Conservation (phyloP, 2,329 filamentous ascomycete species). For the Hypomyces perniciosus region DNA sequence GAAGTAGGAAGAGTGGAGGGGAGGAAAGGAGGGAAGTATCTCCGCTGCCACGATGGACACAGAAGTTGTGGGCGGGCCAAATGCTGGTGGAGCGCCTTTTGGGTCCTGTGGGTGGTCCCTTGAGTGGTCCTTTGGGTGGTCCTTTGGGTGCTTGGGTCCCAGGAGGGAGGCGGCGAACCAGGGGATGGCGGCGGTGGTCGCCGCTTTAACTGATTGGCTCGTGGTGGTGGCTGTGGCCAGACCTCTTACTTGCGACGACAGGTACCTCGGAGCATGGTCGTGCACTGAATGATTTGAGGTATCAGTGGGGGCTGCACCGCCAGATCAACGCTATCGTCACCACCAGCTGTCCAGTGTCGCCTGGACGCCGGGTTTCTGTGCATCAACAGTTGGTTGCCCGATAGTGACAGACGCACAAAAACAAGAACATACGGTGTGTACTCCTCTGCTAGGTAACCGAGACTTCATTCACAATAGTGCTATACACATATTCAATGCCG, state of each 20-base stretch:
- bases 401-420: neutral
- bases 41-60: conserved; percentile 13
- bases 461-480: neutral
- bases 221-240: conserved; percentile 25
- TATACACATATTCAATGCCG: neutral
- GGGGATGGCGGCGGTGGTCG: conserved; percentile 22
- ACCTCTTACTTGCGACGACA: neutral
- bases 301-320: conserved; percentile 10
- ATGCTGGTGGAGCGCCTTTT: conserved; percentile 24
- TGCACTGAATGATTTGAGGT: too few species aligned
- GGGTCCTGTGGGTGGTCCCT: neutral
- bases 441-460: neutral
- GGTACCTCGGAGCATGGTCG: neutral
- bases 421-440: neutral
- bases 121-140: too few species aligned
- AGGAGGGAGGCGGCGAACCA: conserved; percentile 14
- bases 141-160: too few species aligned
- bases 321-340: conserved; percentile 12
- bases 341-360: neutral
- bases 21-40: conserved; percentile 22
- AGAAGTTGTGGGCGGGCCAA: conserved; percentile 32
- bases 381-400: neutral
- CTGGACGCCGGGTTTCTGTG: conserved; percentile 3
- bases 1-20: conserved; percentile 29
- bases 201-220: conserved; percentile 33